Evolutionary conservation across 371 early-diverging fungal genomes (phyloP).

Genomic region (Smittium culicis): DNA sequence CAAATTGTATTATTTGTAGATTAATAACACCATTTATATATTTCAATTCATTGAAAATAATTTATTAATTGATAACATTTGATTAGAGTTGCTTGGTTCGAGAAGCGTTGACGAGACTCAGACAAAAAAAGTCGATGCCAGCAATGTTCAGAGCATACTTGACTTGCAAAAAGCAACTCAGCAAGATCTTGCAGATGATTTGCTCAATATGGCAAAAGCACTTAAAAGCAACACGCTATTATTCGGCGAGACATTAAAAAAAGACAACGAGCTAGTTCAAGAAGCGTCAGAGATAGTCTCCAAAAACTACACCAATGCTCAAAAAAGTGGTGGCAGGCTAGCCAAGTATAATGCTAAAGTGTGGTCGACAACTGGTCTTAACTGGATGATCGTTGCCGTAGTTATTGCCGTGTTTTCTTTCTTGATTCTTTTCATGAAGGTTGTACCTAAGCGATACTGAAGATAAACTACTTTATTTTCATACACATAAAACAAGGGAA

Average conservation of each 20-base stretch:
- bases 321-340: slow-evolving; percentile 39
- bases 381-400: slow-evolving; percentile 42
- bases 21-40: too few relatives aligned
- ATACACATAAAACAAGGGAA: too few relatives aligned
- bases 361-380: slow-evolving; percentile 56
- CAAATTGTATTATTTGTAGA: too few relatives aligned
- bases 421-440: slow-evolving; percentile 50
- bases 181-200: slow-evolving; percentile 47
- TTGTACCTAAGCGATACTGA: slow-evolving; percentile 43
- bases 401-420: slow-evolving; percentile 50
- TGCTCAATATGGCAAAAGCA: slow-evolving; percentile 45
- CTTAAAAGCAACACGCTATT: slow-evolving; percentile 47
- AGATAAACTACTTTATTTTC: too few relatives aligned
- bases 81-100: too few relatives aligned
- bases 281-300: slow-evolving; percentile 39
- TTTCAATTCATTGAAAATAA: too few relatives aligned
- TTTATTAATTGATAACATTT: too few relatives aligned
- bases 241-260: slow-evolving; percentile 42
- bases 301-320: slow-evolving; percentile 35
- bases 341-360: slow-evolving; percentile 41
- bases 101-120: too few relatives aligned
- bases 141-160: slow-evolving; percentile 39
- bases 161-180: slow-evolving; percentile 51
- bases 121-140: slow-evolving; percentile 7
- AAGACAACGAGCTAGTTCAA: slow-evolving; percentile 40